A percentile compares a stretch with the other conserved stretches of the same genome.
Conservation (phyloP, 805 yeast species). For the Candida maris region DNA sequence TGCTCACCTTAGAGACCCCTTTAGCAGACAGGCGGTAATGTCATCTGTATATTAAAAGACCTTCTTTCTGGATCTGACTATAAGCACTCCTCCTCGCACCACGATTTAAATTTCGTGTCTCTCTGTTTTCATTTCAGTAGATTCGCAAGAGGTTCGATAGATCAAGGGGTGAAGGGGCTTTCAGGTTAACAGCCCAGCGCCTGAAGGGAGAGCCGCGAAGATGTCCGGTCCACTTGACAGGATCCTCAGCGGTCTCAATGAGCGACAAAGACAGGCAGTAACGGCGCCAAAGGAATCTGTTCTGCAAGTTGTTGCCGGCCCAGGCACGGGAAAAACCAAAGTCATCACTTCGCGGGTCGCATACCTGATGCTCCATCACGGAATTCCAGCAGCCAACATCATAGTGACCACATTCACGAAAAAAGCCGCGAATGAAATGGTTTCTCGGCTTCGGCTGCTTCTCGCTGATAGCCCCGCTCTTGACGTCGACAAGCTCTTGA, state of each 20-base stretch:
- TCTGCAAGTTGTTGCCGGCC: constrained; percentile 55
- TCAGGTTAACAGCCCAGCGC: too few species aligned
- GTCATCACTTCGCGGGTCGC: constrained; percentile 80
- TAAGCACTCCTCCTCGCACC: too few species aligned
- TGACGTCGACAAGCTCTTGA: constrained; percentile 42
- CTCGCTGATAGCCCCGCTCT: constrained; percentile 34
- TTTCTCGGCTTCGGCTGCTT: constrained; percentile 47
- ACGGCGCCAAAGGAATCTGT: constrained; percentile 35
- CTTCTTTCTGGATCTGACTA: too few species aligned
- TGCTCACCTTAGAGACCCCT: too few species aligned
- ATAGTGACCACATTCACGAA: constrained; percentile 91
- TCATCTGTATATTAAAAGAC: too few species aligned
- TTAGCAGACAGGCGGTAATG: too few species aligned
- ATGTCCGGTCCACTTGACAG: constrained; percentile 2
- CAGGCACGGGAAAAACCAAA: constrained; percentile 75
- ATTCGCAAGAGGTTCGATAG: too few species aligned
- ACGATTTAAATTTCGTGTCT: too few species aligned
- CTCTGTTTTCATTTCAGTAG: too few species aligned
- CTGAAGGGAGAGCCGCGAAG: too few species aligned
- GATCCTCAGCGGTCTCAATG: constrained; percentile 32
- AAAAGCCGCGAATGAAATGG: constrained; percentile 87
- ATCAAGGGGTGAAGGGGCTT: too few species aligned
- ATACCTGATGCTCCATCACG: constrained; percentile 49
- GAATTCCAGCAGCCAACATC: constrained; percentile 56
- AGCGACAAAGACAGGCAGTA: constrained; percentile 42